Evolutionary conservation across 106 monocot species (phyloP).

Genomic region (Triglochin maritima): DNA sequence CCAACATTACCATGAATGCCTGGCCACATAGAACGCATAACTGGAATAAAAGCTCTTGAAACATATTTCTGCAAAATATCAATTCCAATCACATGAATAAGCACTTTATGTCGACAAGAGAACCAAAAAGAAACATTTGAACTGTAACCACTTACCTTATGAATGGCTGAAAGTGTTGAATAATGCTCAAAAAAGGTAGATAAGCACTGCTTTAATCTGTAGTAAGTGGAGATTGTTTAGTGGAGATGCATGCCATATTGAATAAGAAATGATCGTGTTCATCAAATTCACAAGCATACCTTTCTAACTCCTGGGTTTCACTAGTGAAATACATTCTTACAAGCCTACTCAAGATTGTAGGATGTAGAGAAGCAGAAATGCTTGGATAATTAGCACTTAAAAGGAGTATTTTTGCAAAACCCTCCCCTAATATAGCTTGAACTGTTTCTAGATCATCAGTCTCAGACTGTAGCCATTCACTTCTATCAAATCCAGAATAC

Average conservation of each 20-base stretch:
- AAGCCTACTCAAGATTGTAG: constrained; percentile 49
- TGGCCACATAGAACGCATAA: constrained; percentile 86
- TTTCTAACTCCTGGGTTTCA: constrained; percentile 48
- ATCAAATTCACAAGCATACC: constrained; percentile 18
- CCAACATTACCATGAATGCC: constrained; percentile 68
- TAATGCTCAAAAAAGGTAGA: constrained; percentile 95
- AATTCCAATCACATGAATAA: neutral
- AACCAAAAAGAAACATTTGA: neutral
- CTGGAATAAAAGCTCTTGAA: constrained; percentile 66
- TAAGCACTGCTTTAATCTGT: constrained; percentile 85
- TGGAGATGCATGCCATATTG: neutral
- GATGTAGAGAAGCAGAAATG: constrained; percentile 38
- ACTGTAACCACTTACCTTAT: constrained; percentile 43
- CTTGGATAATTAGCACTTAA: constrained; percentile 49
- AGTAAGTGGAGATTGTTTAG: neutral
- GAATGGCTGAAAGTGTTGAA: constrained; percentile 46
- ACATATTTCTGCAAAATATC: constrained; percentile 41
- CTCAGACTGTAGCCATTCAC: constrained; percentile 25
- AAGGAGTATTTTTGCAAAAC: constrained; percentile 92
- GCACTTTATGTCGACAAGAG: neutral
- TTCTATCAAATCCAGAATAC: constrained; percentile 38
- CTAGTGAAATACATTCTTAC: constrained; percentile 56
- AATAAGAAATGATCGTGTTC: neutral
- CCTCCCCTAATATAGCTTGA: constrained; percentile 57
- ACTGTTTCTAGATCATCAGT: constrained; percentile 47